phyloP scores from a whole-genome alignment of 352 stramenopile species.

The Globisporangium echinulatum region DNA sequence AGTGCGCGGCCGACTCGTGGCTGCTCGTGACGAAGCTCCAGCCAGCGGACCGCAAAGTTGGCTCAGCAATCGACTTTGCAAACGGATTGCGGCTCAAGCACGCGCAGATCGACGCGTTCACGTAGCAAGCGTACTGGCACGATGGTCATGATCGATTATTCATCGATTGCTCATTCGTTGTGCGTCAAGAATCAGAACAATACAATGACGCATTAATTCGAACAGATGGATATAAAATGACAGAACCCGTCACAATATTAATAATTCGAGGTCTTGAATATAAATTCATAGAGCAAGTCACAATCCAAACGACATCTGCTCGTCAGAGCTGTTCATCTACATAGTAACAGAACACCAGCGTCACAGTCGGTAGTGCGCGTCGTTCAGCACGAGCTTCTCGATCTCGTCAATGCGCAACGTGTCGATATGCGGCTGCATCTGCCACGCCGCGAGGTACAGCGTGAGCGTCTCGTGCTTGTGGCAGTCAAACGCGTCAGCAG shows the following conservation, averaged over 20 bases:
- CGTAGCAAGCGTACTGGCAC: too few relatives aligned
- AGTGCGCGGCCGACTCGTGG: slow-evolving; percentile 47
- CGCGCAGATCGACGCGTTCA: slow-evolving; percentile 14
- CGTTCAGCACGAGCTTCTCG: slow-evolving; percentile 53
- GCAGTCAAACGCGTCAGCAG: slow-evolving; percentile 62
- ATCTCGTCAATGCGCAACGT: slow-evolving; percentile 56
- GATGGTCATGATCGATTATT: too few relatives aligned
- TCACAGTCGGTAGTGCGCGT: slow-evolving; percentile 37
- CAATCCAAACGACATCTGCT: too few relatives aligned
- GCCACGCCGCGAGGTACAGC: slow-evolving; percentile 76
- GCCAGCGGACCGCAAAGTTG: slow-evolving; percentile 56
- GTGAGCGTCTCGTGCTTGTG: slow-evolving; percentile 58
- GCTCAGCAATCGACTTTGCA: slow-evolving; percentile 63
- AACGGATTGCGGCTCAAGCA: slow-evolving; percentile 77
- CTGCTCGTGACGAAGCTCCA: slow-evolving; percentile 68
- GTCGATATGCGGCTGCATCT: slow-evolving; percentile 83
- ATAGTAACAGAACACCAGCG: too few relatives aligned
- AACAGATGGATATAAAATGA: too few relatives aligned
- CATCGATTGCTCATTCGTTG: too few relatives aligned
- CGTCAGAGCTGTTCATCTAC: too few relatives aligned
- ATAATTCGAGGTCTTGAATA: too few relatives aligned
- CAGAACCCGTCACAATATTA: too few relatives aligned
- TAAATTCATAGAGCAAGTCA: too few relatives aligned
- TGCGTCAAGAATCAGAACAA: too few relatives aligned
- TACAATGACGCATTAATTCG: too few relatives aligned